Evolutionary conservation across 1,284 basidiomycete species (phyloP).

Genomic region (Afroboletus lepidellus): DNA sequence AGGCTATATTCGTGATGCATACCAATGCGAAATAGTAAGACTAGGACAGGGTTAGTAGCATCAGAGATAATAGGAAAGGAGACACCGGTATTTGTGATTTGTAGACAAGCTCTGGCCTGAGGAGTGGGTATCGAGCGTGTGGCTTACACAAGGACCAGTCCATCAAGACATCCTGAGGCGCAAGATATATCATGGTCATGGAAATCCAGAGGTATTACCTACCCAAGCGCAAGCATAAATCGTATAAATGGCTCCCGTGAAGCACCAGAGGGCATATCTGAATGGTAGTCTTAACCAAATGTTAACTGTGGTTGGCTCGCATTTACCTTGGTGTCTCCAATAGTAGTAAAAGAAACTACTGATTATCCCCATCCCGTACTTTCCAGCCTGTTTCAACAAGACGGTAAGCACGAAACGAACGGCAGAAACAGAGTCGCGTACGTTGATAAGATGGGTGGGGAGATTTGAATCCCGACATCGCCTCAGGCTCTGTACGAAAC

Average conservation of each 20-base stretch:
- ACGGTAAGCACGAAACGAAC: constrained; percentile 5
- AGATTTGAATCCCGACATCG: constrained; percentile 80
- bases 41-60: constrained; percentile 35
- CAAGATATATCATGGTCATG: background rate
- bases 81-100: constrained; percentile 56
- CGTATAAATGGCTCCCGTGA: constrained; percentile 64
- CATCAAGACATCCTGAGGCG: constrained; percentile 66
- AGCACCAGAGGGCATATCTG: constrained; percentile 49
- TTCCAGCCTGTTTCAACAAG: constrained; percentile 61
- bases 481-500: constrained; percentile 83
- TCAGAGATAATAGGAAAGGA: constrained; percentile 14
- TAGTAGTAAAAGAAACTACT: constrained; percentile 56
- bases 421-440: constrained; percentile 34
- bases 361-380: constrained; percentile 70
- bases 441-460: constrained; percentile 84
- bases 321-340: constrained; percentile 57
- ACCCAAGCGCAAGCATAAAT: constrained; percentile 82
- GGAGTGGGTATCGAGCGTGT: constrained; percentile 56
- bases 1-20: constrained; percentile 19
- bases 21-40: constrained; percentile 76
- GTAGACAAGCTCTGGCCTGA: constrained; percentile 78
- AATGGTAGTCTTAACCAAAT: background rate
- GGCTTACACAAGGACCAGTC: constrained; percentile 80
- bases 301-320: background rate
- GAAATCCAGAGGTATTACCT: constrained; percentile 20